Conservation (phyloP, 2,329 filamentous ascomycete species). For the Colletotrichum liriopes region DNA sequence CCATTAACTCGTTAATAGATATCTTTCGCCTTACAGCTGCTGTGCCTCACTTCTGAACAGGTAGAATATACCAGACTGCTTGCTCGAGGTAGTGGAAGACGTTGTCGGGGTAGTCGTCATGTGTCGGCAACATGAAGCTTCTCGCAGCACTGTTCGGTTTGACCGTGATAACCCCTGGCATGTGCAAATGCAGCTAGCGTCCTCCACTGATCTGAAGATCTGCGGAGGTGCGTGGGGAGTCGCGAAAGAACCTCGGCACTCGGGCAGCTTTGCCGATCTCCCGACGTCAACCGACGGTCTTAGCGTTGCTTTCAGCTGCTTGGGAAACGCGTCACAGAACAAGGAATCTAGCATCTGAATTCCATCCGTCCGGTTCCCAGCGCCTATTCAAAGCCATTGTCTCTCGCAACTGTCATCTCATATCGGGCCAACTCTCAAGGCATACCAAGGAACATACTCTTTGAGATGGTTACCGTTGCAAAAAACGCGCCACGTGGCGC, state of each 20-base stretch:
- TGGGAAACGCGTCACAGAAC: slow-evolving; percentile 10
- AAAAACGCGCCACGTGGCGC: slow-evolving; percentile 41
- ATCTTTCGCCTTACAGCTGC: neutral
- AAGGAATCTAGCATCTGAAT: slow-evolving; percentile 18
- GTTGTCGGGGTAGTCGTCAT: neutral
- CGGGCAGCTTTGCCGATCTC: slow-evolving; percentile 38
- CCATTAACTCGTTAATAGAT: rapidly evolving
- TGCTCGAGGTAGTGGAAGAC: neutral
- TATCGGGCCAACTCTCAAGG: neutral
- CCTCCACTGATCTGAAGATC: slow-evolving; percentile 17
- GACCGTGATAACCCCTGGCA: slow-evolving; percentile 26
- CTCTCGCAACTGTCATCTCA: slow-evolving; percentile 15
- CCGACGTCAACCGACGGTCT: slow-evolving; percentile 37
- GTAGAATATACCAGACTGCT: neutral
- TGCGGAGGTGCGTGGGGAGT: slow-evolving; percentile 7
- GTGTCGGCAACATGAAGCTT: neutral
- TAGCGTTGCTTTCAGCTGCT: slow-evolving; percentile 35
- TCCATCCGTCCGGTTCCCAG: slow-evolving; percentile 20
- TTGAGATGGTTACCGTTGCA: slow-evolving; percentile 31
- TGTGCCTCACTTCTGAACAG: neutral
- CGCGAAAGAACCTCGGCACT: slow-evolving; percentile 38
- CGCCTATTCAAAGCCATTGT: slow-evolving; percentile 33
- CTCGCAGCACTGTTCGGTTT: neutral
- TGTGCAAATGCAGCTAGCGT: slow-evolving; percentile 34
- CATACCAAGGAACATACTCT: neutral